Conservation (phyloP, 805 yeast species). For the Pichia sporocuriosa region DNA sequence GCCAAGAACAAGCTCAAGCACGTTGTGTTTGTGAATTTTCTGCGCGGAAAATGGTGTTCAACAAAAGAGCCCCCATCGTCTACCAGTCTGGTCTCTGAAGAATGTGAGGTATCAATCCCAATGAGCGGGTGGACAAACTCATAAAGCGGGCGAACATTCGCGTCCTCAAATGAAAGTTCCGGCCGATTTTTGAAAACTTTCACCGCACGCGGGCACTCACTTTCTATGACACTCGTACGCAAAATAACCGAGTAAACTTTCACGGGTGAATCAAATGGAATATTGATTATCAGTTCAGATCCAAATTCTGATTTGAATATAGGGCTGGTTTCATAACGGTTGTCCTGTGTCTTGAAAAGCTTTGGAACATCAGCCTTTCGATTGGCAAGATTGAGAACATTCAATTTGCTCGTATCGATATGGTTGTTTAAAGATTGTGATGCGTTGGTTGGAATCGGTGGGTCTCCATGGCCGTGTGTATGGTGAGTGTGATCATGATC, state of each 20-base stretch:
- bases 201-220: conserved; percentile 62
- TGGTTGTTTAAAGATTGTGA: conserved; percentile 60
- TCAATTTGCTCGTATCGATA: conserved; percentile 53
- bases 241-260: conserved; percentile 68
- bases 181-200: conserved; percentile 66
- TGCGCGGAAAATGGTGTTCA: conserved; percentile 77
- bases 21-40: conserved; percentile 61
- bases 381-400: conserved; percentile 57
- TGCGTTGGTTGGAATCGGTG: conserved; percentile 65
- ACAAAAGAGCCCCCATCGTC: too few relatives aligned
- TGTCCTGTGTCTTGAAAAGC: conserved; percentile 48
- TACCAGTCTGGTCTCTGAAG: too few relatives aligned
- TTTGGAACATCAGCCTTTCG: conserved; percentile 40
- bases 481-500: conserved; percentile 18
- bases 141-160: conserved; percentile 19
- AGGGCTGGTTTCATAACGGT: conserved; percentile 42
- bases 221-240: conserved; percentile 40
- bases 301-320: conserved; percentile 62
- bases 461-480: conserved; percentile 34
- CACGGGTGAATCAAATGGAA: conserved; percentile 65
- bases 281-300: conserved; percentile 64
- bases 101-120: conserved; percentile 31
- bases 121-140: neutral
- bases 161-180: conserved; percentile 66
- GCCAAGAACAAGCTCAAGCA: conserved; percentile 63